Evolutionary conservation across 2,329 filamentous ascomycete genomes (phyloP).

Genomic region (Fusarium foetens): DNA sequence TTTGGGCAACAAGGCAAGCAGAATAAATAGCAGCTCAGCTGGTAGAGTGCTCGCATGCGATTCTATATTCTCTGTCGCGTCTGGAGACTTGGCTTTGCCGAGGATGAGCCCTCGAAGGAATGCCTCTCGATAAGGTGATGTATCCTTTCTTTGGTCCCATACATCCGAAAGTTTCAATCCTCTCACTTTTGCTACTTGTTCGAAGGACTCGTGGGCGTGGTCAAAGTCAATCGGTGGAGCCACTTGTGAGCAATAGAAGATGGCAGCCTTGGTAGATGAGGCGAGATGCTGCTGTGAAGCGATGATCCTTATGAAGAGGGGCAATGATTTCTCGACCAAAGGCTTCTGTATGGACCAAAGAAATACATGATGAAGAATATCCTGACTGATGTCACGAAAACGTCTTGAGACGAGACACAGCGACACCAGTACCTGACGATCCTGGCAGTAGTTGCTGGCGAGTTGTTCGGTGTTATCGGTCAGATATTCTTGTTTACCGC

Average conservation of each 20-base stretch:
- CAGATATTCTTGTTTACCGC: slow-evolving; percentile 2
- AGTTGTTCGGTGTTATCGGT: not conserved
- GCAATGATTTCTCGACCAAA: not conserved
- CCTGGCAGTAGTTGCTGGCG: not conserved
- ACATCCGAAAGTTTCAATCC: not conserved
- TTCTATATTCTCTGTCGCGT: not conserved
- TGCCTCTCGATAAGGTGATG: not conserved
- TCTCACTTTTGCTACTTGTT: not conserved
- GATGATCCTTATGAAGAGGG: slow-evolving; percentile 17
- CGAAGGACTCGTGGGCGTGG: slow-evolving; percentile 1
- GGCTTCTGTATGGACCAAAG: not conserved
- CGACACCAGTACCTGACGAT: slow-evolving; percentile 1
- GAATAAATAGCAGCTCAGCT: not conserved
- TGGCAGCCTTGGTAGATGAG: not conserved
- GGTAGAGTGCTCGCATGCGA: not conserved
- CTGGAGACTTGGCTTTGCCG: not conserved
- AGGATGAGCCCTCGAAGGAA: slow-evolving; percentile 10
- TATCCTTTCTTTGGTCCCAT: not conserved
- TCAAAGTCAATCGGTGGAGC: not conserved
- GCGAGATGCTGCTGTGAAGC: slow-evolving; percentile 12
- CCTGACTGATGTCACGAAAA: slow-evolving; percentile 8
- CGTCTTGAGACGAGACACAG: slow-evolving; percentile 23
- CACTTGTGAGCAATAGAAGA: not conserved
- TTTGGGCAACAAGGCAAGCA: slow-evolving; percentile 6
- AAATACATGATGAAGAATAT: slow-evolving; percentile 32